Evolutionary conservation across 2,329 filamentous ascomycete species (phyloP), one percentile per base, ranked within the genome.

Genomic region (Talaromyces atroroseus): DNA sequence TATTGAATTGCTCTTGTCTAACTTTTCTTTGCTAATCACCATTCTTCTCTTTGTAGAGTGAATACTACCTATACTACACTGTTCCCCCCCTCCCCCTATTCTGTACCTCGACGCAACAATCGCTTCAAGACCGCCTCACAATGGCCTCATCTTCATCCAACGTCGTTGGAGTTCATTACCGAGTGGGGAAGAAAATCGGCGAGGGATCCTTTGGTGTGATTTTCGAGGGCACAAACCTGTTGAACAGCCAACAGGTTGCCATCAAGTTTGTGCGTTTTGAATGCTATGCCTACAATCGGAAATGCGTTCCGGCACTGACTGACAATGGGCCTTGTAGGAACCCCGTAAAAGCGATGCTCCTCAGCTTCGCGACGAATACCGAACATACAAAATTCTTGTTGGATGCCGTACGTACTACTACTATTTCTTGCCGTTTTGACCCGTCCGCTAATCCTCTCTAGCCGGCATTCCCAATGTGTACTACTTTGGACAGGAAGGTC

Each of bases 401-500:
- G 94, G 94, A 72, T 99, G 94, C 80, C 92, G 94, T 99, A 80
- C 88, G 94, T 88, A 58, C 49, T 63, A 12, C 11, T 16, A 49
- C 53, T 57, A 58, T 24, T 53, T 58, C 55, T 51, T 58, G 26
- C 24, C 59, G 58, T 62, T 64, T 51, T 49, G 52, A 45, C 40
- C n/a, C 60, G 62, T 47, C 55, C 38, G 61, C 75, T 80, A 63
- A 80, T 65, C 7, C 36, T 56, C 26, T 45, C 26, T 72, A 97
- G 92, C 92, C 68, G 94, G 94, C 68, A 97, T 99, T 65, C 94
- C 94, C 68, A 97, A 97, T 83, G 94, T 99, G 68, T 97, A 97
- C 79, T 99, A 97, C 78, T 99, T 97, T 66, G 94, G 94, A 61
- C 94, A 99, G 72, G 92, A 97, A 76, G 94, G 92, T 66, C 86